phyloP scores from a whole-genome alignment of 768 basidiomycete species.

The Amanita polypyramis region DNA sequence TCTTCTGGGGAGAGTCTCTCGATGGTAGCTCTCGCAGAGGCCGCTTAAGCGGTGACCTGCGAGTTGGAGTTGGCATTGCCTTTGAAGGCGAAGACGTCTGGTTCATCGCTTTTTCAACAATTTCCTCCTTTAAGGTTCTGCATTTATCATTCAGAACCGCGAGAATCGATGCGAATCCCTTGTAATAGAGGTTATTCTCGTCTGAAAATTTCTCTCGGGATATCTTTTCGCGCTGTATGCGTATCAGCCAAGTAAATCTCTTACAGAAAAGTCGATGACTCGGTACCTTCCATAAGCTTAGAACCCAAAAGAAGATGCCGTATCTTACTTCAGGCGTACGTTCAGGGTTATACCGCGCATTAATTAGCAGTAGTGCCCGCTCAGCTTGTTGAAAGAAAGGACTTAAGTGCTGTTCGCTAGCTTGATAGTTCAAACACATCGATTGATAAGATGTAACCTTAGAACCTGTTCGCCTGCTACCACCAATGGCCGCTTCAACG shows the following conservation, averaged over 20 bases:
- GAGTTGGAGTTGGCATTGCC: conserved; percentile 1
- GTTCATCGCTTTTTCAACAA: conserved; percentile 8
- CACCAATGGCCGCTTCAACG: conserved; percentile 18
- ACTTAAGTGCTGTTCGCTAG: conserved; percentile 10
- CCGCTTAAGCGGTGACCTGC: conserved; percentile 8
- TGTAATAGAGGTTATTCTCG: conserved; percentile 8
- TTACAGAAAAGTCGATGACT: background rate
- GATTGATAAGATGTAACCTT: conserved; percentile 14
- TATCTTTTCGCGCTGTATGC: conserved; percentile 9
- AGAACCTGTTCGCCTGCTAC: conserved; percentile 9
- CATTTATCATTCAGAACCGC: conserved; percentile 10
- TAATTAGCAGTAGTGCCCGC: conserved; percentile 17
- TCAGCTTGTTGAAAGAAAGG: conserved; percentile 25
- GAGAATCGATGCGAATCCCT: conserved; percentile 5
- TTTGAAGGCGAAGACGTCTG: background rate
- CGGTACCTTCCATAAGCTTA: conserved; percentile 26
- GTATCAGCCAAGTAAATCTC: background rate
- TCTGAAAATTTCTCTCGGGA: conserved; percentile 9
- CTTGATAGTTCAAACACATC: conserved; percentile 18
- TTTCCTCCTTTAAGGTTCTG: conserved; percentile 7
- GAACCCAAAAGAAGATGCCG: conserved; percentile 38
- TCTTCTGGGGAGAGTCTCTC: conserved; percentile 9
- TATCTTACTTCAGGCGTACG: conserved; percentile 20
- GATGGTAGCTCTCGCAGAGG: conserved; percentile 10
- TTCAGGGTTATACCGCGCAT: conserved; percentile 13